Percentiles rank a stretch among this genome's conserved stretches.
phyloP scores from a whole-genome alignment of 202 grass and related monocot genomes.

The Carex arenaria region DNA sequence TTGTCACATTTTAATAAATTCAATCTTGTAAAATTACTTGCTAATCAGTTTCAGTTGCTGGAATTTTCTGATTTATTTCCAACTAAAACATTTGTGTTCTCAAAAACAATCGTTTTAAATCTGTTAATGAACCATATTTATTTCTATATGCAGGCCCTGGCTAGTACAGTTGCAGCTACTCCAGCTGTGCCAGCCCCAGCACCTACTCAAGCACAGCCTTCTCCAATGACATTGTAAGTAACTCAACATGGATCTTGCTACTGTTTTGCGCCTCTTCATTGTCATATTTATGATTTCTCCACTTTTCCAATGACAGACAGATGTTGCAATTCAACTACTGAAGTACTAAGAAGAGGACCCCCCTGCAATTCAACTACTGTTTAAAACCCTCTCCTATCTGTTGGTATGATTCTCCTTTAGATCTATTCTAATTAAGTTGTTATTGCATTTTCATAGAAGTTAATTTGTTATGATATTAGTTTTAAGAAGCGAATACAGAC shows the following conservation, averaged over 20 bases:
- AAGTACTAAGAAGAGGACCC: too few species aligned
- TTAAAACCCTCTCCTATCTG: too few species aligned
- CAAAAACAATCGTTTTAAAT: background rate
- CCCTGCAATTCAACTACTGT: too few species aligned
- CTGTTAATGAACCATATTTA: background rate
- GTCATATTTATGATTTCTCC: background rate
- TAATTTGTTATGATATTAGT: too few species aligned
- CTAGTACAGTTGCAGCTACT: constrained; percentile 14
- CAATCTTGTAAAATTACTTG: background rate
- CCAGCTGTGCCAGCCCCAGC: constrained; percentile 43
- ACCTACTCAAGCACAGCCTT: constrained; percentile 41
- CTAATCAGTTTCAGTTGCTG: background rate
- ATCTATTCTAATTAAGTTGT: too few species aligned
- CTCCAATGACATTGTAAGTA: constrained; percentile 55
- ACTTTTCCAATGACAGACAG: too few species aligned
- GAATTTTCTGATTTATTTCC: background rate
- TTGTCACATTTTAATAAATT: background rate
- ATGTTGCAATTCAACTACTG: too few species aligned
- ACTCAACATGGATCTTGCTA: background rate
- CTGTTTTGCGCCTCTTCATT: background rate
- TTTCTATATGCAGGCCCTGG: background rate
- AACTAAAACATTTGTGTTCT: constrained; percentile 18
- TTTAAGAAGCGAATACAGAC: too few species aligned
- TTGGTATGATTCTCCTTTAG: too few species aligned
- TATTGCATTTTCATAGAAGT: too few species aligned